Evolutionary conservation across 129 eudicot species (phyloP).

Genomic region (Calendula officinalis): DNA sequence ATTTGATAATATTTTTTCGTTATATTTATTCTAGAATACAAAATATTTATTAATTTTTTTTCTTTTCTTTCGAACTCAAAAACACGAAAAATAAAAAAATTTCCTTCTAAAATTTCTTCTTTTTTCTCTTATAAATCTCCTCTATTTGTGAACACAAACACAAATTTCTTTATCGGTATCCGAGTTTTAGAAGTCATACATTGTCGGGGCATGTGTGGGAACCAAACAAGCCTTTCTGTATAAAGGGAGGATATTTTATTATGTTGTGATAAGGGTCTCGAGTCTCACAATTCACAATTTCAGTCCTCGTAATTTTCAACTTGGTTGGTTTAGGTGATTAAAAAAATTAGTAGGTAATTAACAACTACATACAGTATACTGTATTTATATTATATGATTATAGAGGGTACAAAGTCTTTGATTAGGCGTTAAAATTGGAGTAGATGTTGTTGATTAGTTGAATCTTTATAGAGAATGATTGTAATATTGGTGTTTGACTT

Average conservation of each 20-base stretch:
- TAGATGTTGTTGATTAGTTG: constrained; percentile 30
- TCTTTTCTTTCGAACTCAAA: no score
- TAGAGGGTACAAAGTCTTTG: constrained; percentile 23
- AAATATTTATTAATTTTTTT: no score
- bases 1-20: no score
- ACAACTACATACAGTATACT: constrained; percentile 1
- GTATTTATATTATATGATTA: not conserved
- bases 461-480: not conserved
- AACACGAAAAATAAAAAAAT: no score
- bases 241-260: constrained; percentile 19
- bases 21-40: no score
- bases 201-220: constrained; percentile 40
- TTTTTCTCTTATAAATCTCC: no score
- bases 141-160: not conserved
- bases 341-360: constrained; percentile 4
- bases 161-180: constrained; percentile 22
- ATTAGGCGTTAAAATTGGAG: constrained; percentile 23
- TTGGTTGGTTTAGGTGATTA: constrained; percentile 14
- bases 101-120: no score
- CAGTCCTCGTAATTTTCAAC: constrained; percentile 18
- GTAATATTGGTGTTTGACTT: constrained; percentile 7
- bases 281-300: constrained; percentile 23
- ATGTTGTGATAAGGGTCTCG: constrained; percentile 23
- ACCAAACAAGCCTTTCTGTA: constrained; percentile 32
- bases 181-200: constrained; percentile 33